Percentiles rank a stretch among this genome's conserved stretches.
These are phyloP conservation scores for Mediolabrus comicus DNA, from an alignment of 108 stramenopile genomes.

Conservation along the genomic window DNA sequence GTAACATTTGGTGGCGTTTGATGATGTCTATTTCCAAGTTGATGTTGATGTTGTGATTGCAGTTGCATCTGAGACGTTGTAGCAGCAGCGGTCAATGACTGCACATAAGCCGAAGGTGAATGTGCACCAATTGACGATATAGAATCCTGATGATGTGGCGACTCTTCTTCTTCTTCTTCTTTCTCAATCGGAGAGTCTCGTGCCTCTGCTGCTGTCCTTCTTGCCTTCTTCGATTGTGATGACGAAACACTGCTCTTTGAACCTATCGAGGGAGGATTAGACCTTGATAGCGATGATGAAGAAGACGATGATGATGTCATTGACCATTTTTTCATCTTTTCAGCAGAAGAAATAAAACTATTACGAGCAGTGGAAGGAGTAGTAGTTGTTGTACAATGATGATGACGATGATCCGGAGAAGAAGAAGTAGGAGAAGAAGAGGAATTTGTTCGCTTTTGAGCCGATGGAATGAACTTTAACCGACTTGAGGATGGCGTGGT, in stretches of 20 bases:
- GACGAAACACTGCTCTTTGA: too few relatives aligned
- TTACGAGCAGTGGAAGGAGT: constrained; percentile 3
- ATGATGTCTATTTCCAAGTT: not conserved
- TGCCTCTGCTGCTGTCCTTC: not conserved
- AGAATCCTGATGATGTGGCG: constrained; percentile 3
- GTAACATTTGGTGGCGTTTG: not conserved
- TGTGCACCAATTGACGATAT: not conserved
- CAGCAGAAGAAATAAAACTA: not conserved
- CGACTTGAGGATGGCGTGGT: not conserved
- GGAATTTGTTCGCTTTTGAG: not conserved
- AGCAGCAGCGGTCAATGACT: too few relatives aligned
- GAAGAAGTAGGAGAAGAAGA: not conserved
- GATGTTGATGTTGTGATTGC: not conserved
- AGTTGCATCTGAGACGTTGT: too few relatives aligned
- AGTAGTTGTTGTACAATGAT: not conserved
- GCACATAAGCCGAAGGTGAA: not conserved
- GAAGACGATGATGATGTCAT: not conserved
- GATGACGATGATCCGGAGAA: too few relatives aligned
- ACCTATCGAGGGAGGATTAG: too few relatives aligned
- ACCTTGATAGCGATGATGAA: not conserved
- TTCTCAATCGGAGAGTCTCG: not conserved
- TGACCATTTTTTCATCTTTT: not conserved
- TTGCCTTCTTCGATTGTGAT: too few relatives aligned
- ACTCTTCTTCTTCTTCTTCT: too few relatives aligned
- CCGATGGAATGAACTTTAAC: not conserved